Conservation (phyloP, 2,329 filamentous ascomycete genomes). For the Pseudocercospora musae region DNA sequence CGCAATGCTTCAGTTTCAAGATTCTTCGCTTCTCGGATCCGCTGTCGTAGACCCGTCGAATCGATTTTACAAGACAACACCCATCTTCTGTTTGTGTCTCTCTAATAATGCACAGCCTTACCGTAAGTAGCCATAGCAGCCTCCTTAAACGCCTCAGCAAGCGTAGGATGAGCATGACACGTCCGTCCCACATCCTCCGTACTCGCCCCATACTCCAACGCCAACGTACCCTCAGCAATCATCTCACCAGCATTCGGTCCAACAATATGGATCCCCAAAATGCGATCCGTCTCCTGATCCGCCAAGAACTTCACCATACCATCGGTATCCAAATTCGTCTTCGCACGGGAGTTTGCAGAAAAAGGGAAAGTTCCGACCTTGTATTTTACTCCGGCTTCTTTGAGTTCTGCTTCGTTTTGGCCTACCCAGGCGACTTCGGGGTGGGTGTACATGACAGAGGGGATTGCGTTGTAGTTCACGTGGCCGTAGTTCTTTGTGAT, state of each 20-base stretch:
- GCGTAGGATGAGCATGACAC: slow-evolving; percentile 92
- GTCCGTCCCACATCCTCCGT: slow-evolving; percentile 93
- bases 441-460: slow-evolving; percentile 99
- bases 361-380: slow-evolving; percentile 93
- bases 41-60: not conserved
- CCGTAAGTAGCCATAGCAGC: slow-evolving; percentile 96
- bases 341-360: slow-evolving; percentile 95
- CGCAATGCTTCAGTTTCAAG: slow-evolving; percentile 21
- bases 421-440: slow-evolving; percentile 98
- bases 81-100: not conserved
- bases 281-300: slow-evolving; percentile 92
- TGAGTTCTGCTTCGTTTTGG: slow-evolving; percentile 94
- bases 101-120: slow-evolving; percentile 92
- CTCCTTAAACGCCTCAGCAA: slow-evolving; percentile 98
- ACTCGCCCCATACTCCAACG: slow-evolving; percentile 92
- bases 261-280: slow-evolving; percentile 94
- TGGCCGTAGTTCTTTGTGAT: slow-evolving; percentile 97
- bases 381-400: slow-evolving; percentile 86
- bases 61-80: not conserved
- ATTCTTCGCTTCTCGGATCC: not conserved
- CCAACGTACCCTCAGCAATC: slow-evolving; percentile 95
- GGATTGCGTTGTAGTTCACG: slow-evolving; percentile 98
- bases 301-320: slow-evolving; percentile 96
- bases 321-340: slow-evolving; percentile 96
- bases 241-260: slow-evolving; percentile 96